A percentile compares a stretch with the other conserved stretches of the same genome.
Conservation (phyloP, 73 alveolate genomes). For the Durusdinium trenchii region DNA sequence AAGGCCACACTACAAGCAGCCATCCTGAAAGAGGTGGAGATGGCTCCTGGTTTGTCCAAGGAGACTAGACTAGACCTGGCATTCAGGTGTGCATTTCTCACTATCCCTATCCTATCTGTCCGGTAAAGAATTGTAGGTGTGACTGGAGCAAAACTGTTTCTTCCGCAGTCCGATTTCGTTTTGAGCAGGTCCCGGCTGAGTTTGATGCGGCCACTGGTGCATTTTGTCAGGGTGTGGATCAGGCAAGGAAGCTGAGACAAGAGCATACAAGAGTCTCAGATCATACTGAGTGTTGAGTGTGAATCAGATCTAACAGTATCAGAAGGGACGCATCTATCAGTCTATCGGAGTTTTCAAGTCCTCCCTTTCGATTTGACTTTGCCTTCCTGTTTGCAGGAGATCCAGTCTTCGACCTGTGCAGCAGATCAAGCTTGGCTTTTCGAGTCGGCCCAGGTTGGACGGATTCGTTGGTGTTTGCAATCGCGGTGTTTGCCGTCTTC, state of each 20-base stretch:
- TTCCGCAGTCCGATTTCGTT: no score
- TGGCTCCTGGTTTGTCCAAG: background rate
- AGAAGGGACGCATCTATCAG: no score
- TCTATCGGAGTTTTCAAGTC: no score
- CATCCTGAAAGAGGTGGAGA: slow-evolving; percentile 5
- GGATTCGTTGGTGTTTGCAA: no score
- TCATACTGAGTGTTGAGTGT: no score
- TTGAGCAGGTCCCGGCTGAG: no score
- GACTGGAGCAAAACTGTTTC: no score
- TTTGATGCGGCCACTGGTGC: background rate
- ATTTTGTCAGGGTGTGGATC: slow-evolving; percentile 41
- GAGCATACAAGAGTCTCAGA: background rate
- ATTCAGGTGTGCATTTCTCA: background rate
- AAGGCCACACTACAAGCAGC: slow-evolving; percentile 50
- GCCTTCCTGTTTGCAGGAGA: background rate
- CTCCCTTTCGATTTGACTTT: no score
- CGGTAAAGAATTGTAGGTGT: no score
- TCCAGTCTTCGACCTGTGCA: slow-evolving; percentile 8
- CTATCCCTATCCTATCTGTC: no score
- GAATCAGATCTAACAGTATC: no score
- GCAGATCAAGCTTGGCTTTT: slow-evolving; percentile 77
- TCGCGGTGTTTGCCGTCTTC: no score
- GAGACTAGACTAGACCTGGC: background rate
- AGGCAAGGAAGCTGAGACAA: background rate
- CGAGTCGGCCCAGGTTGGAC: slow-evolving; percentile 62